These are phyloP conservation scores for Zea luxurians DNA, from an alignment of 176 grass and related monocot genomes.

Conservation along the genomic window DNA sequence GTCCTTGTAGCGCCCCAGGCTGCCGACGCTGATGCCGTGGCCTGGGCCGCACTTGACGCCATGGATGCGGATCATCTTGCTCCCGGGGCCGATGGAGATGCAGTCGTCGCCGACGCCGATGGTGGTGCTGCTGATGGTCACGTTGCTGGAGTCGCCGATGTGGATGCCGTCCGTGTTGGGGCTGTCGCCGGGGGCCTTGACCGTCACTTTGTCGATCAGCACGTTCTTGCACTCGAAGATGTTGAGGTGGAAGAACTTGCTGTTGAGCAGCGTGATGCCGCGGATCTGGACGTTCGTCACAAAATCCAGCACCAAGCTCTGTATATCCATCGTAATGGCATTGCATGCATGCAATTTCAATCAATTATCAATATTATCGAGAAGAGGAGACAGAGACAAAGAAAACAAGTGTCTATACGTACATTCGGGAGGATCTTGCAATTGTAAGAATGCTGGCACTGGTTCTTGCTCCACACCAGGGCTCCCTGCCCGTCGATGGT, in stretches of 20 bases:
- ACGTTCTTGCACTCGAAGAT: conserved; percentile 50
- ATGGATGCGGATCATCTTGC: background rate
- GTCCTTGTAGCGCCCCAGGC: no score
- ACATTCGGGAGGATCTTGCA: no score
- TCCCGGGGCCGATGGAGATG: conserved; percentile 67
- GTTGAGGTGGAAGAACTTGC: conserved; percentile 84
- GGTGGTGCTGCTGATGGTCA: conserved; percentile 49
- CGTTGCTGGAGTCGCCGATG: conserved; percentile 51
- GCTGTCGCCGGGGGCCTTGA: conserved; percentile 55
- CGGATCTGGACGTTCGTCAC: conserved; percentile 43
- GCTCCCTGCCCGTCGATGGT: no score
- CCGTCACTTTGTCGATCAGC: conserved; percentile 42
- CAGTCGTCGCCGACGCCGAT: conserved; percentile 80
- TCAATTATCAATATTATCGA: no score
- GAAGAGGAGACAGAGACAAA: no score
- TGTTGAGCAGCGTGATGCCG: conserved; percentile 37
- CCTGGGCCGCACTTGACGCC: no score
- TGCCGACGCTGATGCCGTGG: no score
- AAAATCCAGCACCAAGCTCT: conserved; percentile 67
- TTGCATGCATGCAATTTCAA: no score
- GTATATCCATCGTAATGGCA: background rate
- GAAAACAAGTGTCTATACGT: no score
- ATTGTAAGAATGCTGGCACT: no score
- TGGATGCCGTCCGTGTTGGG: conserved; percentile 91
- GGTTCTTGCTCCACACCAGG: no score